Evolutionary conservation across 208 protist genomes (phyloP).

Genomic region (Balamuthia mandrillaris): DNA sequence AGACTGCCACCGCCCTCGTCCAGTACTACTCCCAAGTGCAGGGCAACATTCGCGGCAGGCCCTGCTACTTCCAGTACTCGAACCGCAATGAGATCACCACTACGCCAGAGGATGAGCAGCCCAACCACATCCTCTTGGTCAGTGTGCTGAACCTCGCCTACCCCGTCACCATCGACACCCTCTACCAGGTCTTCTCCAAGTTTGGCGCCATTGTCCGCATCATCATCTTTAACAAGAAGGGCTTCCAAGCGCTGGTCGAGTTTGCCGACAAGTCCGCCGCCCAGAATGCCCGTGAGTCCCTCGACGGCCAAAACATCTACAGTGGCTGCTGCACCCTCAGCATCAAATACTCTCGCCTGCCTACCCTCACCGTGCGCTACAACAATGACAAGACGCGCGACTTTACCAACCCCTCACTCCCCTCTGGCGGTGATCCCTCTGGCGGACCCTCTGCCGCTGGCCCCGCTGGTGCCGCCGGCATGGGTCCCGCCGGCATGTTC

Average conservation of each 20-base stretch:
- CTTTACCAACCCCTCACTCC: slow-evolving; percentile 31
- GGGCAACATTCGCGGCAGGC: slow-evolving; percentile 48
- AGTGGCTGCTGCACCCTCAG: slow-evolving; percentile 32
- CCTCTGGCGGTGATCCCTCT: slow-evolving; percentile 25
- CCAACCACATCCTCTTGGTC: slow-evolving; percentile 63
- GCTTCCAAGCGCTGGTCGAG: slow-evolving; percentile 35
- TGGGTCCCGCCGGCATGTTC: not conserved
- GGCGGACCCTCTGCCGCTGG: too few relatives aligned
- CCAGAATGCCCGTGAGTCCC: not conserved
- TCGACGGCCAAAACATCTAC: slow-evolving; percentile 40
- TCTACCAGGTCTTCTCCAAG: slow-evolving; percentile 57
- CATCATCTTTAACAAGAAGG: slow-evolving; percentile 33
- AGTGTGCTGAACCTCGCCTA: slow-evolving; percentile 65
- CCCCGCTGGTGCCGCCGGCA: not conserved
- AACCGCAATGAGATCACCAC: slow-evolving; percentile 54
- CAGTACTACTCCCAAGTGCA: slow-evolving; percentile 55
- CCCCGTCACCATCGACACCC: slow-evolving; percentile 62
- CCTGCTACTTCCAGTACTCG: slow-evolving; percentile 62
- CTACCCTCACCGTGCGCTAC: slow-evolving; percentile 12
- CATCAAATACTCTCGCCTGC: slow-evolving; percentile 22
- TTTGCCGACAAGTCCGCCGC: slow-evolving; percentile 11
- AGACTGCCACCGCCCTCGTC: slow-evolving; percentile 48
- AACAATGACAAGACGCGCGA: slow-evolving; percentile 36
- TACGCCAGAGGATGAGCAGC: slow-evolving; percentile 1
- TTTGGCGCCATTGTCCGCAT: slow-evolving; percentile 19